These are phyloP conservation scores for Karstenula rhodostoma DNA, from an alignment of 2,329 filamentous ascomycete species.

Conservation along the genomic window DNA sequence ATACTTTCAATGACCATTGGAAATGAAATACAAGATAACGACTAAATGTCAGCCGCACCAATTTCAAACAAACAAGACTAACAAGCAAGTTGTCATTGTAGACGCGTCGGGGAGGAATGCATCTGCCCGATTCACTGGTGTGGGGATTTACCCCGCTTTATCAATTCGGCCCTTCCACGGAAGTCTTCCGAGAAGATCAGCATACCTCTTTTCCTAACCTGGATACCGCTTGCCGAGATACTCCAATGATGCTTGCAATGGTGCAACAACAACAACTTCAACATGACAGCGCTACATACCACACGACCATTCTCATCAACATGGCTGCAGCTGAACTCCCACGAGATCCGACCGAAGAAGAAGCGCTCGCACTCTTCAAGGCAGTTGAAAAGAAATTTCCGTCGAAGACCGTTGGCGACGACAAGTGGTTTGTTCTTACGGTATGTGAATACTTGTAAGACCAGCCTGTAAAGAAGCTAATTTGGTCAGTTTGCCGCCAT, in stretches of 20 bases:
- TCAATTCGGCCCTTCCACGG: conserved; percentile 5
- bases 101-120: background rate
- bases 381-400: conserved; percentile 56
- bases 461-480: conserved; percentile 8
- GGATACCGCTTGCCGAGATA: conserved; percentile 10
- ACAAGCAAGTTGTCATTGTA: background rate
- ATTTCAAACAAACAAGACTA: background rate
- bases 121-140: background rate
- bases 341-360: conserved; percentile 47
- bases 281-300: background rate
- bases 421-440: conserved; percentile 58
- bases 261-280: background rate
- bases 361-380: conserved; percentile 53
- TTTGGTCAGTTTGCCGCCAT: conserved; percentile 52
- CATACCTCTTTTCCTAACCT: conserved; percentile 1
- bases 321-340: conserved; percentile 28
- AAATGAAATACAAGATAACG: too few species aligned
- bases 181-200: conserved; percentile 5
- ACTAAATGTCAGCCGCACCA: too few species aligned
- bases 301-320: background rate
- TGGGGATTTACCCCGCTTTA: conserved; percentile 19
- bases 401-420: conserved; percentile 49
- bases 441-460: conserved; percentile 38
- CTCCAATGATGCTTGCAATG: background rate
- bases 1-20: too few species aligned